Percentiles rank a stretch among this genome's conserved stretches.
phyloP scores from a whole-genome alignment of 208 protist species.

The Acanthamoeba castellanii region DNA sequence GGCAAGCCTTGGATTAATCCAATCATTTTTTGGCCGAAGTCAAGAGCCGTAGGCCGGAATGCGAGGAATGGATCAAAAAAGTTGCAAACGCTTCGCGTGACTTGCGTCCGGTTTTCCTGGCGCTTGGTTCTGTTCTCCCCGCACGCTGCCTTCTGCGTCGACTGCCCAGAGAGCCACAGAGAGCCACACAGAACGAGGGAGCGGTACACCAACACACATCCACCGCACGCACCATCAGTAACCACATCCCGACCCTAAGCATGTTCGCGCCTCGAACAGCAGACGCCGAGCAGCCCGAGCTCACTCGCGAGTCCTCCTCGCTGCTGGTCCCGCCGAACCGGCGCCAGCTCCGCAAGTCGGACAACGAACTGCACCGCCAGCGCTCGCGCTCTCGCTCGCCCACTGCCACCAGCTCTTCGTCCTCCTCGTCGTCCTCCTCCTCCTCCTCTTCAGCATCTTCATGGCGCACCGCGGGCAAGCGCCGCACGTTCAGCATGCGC shows the following conservation, averaged over 20 bases:
- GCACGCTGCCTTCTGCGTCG: too few relatives aligned
- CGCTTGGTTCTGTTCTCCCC: too few relatives aligned
- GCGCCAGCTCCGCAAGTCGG: neutral
- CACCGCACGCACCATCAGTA: too few relatives aligned
- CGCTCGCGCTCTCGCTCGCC: neutral
- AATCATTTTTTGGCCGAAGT: too few relatives aligned
- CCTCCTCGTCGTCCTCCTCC: neutral
- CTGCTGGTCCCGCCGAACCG: neutral
- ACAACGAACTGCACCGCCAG: neutral
- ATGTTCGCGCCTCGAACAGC: neutral
- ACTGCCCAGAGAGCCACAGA: too few relatives aligned
- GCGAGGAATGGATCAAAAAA: too few relatives aligned
- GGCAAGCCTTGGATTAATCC: too few relatives aligned
- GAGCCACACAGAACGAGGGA: too few relatives aligned
- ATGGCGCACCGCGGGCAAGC: neutral
- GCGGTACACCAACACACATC: too few relatives aligned
- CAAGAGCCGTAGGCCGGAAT: too few relatives aligned
- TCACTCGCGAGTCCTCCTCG: neutral
- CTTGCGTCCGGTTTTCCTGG: too few relatives aligned
- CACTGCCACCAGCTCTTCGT: neutral
- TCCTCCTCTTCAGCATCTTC: neutral
- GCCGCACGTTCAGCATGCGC: conserved; percentile 15
- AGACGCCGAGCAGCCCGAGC: neutral
- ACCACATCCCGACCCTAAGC: neutral
- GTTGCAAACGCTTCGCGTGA: too few relatives aligned